These are phyloP conservation scores for Aspergillus intermedius DNA, from an alignment of 2,329 filamentous ascomycete genomes.

Conservation along the genomic window DNA sequence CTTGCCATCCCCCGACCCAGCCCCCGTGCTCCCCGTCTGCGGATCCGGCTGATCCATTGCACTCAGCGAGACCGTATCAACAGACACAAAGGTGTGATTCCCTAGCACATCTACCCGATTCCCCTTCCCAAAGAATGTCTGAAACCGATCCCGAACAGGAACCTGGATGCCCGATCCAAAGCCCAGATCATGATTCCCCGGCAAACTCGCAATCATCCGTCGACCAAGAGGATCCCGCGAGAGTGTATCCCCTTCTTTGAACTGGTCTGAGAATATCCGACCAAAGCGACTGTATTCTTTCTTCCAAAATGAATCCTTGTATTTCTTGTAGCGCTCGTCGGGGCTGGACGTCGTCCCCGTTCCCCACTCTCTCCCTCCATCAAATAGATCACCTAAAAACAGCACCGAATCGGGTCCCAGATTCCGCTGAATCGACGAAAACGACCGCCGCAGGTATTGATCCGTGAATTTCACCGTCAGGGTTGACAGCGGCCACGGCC, in stretches of 20 bases:
- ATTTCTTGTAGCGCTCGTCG: constrained; percentile 64
- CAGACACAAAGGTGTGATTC: constrained; percentile 90
- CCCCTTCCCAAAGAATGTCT: constrained; percentile 81
- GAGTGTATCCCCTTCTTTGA: constrained; percentile 51
- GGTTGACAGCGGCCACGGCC: constrained; percentile 64
- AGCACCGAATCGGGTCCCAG: constrained; percentile 81
- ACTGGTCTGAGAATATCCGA: constrained; percentile 72
- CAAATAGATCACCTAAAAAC: constrained; percentile 91
- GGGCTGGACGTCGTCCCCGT: constrained; percentile 57
- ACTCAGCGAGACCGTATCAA: constrained; percentile 83
- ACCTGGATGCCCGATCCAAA: constrained; percentile 80
- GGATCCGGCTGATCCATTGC: constrained; percentile 56
- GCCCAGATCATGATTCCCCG: constrained; percentile 91
- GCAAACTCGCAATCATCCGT: constrained; percentile 76
- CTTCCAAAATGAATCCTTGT: constrained; percentile 78
- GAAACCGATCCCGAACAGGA: constrained; percentile 74
- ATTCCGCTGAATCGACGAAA: constrained; percentile 65
- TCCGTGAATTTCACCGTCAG: constrained; percentile 71
- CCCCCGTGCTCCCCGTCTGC: constrained; percentile 40
- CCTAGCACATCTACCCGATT: constrained; percentile 87
- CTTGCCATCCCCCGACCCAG: constrained; percentile 41
- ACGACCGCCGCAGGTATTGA: constrained; percentile 79
- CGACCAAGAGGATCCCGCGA: constrained; percentile 59
- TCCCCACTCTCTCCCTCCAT: constrained; percentile 92
- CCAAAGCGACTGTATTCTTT: constrained; percentile 79